A percentile compares a stretch with the other conserved stretches of the same genome.
Evolutionary conservation across 2,329 filamentous ascomycete genomes (phyloP).

Genomic region (Microdochium nivale): DNA sequence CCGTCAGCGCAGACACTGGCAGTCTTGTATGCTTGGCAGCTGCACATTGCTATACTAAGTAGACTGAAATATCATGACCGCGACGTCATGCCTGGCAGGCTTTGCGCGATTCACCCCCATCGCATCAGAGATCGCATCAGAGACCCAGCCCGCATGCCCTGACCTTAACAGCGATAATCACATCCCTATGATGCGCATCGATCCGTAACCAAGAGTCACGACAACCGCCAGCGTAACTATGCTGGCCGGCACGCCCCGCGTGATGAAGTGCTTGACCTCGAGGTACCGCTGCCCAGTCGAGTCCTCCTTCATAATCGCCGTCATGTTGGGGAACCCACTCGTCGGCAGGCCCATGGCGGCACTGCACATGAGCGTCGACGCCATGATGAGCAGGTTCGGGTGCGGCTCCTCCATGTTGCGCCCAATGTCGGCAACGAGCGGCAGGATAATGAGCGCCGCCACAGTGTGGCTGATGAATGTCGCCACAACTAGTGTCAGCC

Average conservation of each 20-base stretch:
- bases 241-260: conserved; percentile 81
- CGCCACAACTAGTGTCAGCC: conserved; percentile 80
- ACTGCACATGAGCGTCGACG: conserved; percentile 88
- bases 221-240: conserved; percentile 74
- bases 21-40: too few relatives aligned
- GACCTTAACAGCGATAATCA: conserved; percentile 5
- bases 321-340: conserved; percentile 98
- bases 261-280: conserved; percentile 88
- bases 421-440: conserved; percentile 81
- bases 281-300: conserved; percentile 87
- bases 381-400: conserved; percentile 93
- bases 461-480: conserved; percentile 98
- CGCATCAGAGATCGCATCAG: neutral
- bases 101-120: too few relatives aligned
- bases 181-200: conserved; percentile 60
- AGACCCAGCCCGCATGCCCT: neutral
- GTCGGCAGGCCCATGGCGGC: conserved; percentile 97
- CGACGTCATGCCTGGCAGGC: too few relatives aligned
- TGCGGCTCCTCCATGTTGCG: conserved; percentile 79
- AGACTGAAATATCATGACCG: too few relatives aligned
- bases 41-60: too few relatives aligned
- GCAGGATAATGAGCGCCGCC: conserved; percentile 87
- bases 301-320: conserved; percentile 99
- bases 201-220: conserved; percentile 79
- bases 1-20: too few relatives aligned